Conservation (phyloP, 208 protist species). For the Leishmania tropica region DNA sequence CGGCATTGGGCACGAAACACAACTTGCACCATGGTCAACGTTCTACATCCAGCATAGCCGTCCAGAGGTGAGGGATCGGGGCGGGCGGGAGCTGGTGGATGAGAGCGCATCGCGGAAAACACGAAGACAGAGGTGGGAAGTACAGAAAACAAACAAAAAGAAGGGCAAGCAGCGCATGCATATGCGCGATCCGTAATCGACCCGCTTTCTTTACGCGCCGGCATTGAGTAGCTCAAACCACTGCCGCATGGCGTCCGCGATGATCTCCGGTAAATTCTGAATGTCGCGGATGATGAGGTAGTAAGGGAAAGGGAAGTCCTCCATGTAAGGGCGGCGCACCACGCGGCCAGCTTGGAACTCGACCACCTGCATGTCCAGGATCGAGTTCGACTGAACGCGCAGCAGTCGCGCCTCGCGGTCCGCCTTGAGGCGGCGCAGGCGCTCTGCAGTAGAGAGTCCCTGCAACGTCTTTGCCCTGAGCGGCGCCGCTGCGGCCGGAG, state of each 20-base stretch:
- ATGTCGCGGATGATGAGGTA: slow-evolving; percentile 99
- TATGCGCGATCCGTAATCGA: background rate
- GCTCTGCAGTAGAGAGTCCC: slow-evolving; percentile 75
- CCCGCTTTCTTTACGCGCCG: slow-evolving; percentile 17
- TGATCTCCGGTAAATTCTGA: slow-evolving; percentile 94
- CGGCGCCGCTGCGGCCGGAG: slow-evolving; percentile 6
- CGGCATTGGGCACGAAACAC: background rate
- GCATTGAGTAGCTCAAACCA: slow-evolving; percentile 97
- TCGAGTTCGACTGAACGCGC: slow-evolving; percentile 84
- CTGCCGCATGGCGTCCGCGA: slow-evolving; percentile 99
- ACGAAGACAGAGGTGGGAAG: background rate
- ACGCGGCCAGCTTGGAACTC: slow-evolving; percentile 87
- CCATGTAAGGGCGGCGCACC: slow-evolving; percentile 95
- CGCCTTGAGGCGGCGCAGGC: slow-evolving; percentile 85
- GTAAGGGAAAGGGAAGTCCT: slow-evolving; percentile 99
- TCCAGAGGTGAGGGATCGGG: background rate
- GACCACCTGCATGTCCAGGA: slow-evolving; percentile 93
- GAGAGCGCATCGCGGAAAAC: background rate
- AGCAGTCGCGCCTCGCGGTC: slow-evolving; percentile 82
- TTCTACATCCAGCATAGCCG: background rate
- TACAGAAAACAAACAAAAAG: background rate
- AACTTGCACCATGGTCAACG: background rate
- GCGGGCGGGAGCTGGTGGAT: background rate
- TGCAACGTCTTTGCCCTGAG: slow-evolving; percentile 58
- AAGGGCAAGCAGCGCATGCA: background rate